Conservation (phyloP, 1,284 basidiomycete genomes). For the Melampsora larici-populina region DNA sequence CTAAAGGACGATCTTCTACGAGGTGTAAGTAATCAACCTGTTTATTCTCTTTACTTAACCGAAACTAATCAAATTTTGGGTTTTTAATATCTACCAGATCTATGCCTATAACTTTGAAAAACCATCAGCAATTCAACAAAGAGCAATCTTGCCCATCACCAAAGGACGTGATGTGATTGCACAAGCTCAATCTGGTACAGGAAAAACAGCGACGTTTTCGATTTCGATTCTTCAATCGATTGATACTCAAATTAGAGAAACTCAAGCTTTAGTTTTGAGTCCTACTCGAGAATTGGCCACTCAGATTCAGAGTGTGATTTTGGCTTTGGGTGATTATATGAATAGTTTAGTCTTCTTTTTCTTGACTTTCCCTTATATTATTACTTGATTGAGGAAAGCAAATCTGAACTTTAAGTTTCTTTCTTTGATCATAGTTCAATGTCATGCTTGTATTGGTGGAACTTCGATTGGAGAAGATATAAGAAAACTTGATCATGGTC, state of each 20-base stretch:
- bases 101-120: conserved; percentile 50
- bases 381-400: too few relatives aligned
- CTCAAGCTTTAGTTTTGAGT: conserved; percentile 49
- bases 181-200: conserved; percentile 50
- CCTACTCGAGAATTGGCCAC: conserved; percentile 50
- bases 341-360: conserved; percentile 39
- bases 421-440: conserved; percentile 45
- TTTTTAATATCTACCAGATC: background rate
- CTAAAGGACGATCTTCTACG: conserved; percentile 93
- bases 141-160: conserved; percentile 52
- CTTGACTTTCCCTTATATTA: background rate
- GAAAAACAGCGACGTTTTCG: conserved; percentile 51
- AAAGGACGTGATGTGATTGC: conserved; percentile 52
- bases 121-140: conserved; percentile 53
- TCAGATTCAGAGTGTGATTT: conserved; percentile 50
- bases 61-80: background rate
- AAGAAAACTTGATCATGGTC: conserved; percentile 48
- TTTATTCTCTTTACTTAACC: background rate
- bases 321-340: conserved; percentile 51
- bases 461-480: conserved; percentile 51
- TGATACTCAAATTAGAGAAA: conserved; percentile 49
- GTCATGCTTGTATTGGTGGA: conserved; percentile 51
- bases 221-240: conserved; percentile 50
- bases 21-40: conserved; percentile 56
- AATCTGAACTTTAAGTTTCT: too few relatives aligned